These are phyloP conservation scores for Saprolegnia parasitica DNA, from an alignment of 352 stramenopile genomes.

Conservation along the genomic window DNA sequence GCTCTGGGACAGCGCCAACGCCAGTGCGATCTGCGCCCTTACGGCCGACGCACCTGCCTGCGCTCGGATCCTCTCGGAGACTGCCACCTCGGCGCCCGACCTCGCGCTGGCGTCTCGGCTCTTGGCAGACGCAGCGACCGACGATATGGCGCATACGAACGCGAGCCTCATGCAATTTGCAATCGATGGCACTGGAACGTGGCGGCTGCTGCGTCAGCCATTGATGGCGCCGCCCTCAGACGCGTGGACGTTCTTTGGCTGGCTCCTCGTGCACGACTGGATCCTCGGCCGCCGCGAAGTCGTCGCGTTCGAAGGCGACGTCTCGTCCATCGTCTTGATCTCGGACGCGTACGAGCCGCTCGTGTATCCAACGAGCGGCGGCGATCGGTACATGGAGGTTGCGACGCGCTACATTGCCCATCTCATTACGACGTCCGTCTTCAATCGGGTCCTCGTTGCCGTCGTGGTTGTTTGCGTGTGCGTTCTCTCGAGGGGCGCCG, in stretches of 20 bases:
- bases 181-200: background rate
- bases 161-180: constrained; percentile 21
- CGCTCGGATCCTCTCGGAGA: background rate
- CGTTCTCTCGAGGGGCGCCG: too few species aligned
- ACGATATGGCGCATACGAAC: background rate
- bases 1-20: background rate
- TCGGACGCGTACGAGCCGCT: background rate
- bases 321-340: background rate
- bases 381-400: background rate
- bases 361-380: background rate
- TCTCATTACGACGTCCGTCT: background rate
- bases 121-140: too few species aligned
- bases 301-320: constrained; percentile 23
- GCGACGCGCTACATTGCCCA: background rate
- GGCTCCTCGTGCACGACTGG: constrained; percentile 16
- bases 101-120: background rate
- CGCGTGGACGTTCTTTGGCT: constrained; percentile 11
- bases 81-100: background rate
- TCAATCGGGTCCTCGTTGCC: background rate
- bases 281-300: constrained; percentile 1
- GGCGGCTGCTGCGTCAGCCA: background rate
- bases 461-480: background rate
- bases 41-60: background rate
- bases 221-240: background rate
- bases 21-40: background rate